Conservation (phyloP, 495 filamentous ascomycete species). For the Xylaria intraflava region DNA sequence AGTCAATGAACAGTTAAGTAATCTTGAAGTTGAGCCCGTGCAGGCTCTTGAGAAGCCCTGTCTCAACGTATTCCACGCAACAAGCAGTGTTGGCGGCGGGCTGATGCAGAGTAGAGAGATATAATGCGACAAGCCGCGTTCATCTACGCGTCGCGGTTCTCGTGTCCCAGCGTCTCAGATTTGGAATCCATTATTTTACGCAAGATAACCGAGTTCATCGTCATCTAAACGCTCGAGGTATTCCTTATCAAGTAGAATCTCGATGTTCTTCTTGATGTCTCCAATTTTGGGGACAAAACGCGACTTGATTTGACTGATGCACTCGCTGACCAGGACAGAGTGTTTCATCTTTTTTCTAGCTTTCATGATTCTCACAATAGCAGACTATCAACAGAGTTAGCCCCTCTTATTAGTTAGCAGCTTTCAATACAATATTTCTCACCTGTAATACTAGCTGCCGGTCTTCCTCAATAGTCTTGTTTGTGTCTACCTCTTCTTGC, state of each 20-base stretch:
- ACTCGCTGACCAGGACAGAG: constrained; percentile 83
- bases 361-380: constrained; percentile 99
- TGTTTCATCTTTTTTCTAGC: constrained; percentile 98
- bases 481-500: constrained; percentile 91
- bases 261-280: constrained; percentile 99
- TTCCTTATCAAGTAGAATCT: constrained; percentile 97
- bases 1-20: background rate
- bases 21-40: background rate
- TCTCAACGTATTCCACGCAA: constrained; percentile 1
- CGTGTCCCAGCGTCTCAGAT: background rate
- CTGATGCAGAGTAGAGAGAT: constrained; percentile 6
- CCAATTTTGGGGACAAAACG: constrained; percentile 87
- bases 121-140: constrained; percentile 6
- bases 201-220: constrained; percentile 88
- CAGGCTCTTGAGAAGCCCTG: background rate
- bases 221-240: constrained; percentile 93
- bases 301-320: constrained; percentile 87
- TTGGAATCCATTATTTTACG: constrained; percentile 37
- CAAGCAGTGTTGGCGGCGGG: constrained; percentile 1
- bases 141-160: background rate
- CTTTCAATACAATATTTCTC: constrained; percentile 55
- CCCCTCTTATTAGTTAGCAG: no score
- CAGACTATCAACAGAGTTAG: constrained; percentile 58
- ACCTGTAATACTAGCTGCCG: constrained; percentile 95
- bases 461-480: constrained; percentile 99